Conservation (phyloP, 1,284 basidiomycete species). For the Pseudozyma sp. region DNA sequence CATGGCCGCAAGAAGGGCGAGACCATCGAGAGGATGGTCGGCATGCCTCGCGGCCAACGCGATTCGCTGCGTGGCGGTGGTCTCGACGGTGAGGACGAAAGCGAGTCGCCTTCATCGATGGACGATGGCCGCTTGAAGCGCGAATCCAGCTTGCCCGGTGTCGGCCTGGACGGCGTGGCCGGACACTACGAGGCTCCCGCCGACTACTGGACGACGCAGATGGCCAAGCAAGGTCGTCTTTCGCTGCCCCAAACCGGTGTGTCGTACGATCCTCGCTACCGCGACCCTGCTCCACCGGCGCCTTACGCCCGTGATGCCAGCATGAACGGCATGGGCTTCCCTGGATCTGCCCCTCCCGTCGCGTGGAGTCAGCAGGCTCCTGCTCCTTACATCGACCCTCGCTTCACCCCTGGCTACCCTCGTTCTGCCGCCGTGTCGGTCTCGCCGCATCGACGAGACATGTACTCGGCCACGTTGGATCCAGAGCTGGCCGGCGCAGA, state of each 20-base stretch:
- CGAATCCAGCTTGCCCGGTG: slow-evolving; percentile 40
- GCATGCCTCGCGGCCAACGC: slow-evolving; percentile 50
- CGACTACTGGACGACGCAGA: slow-evolving; percentile 48
- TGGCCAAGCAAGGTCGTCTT: slow-evolving; percentile 41
- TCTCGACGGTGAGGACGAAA: slow-evolving; percentile 38
- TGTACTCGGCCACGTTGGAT: slow-evolving; percentile 34
- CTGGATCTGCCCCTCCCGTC: slow-evolving; percentile 21
- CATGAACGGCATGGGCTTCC: slow-evolving; percentile 15
- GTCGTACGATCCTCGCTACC: slow-evolving; percentile 32
- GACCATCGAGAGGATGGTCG: slow-evolving; percentile 58
- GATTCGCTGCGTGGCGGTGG: slow-evolving; percentile 39
- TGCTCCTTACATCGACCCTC: slow-evolving; percentile 31
- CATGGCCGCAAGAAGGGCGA: slow-evolving; percentile 59
- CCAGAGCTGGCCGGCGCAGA: slow-evolving; percentile 32
- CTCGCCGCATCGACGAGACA: slow-evolving; percentile 26
- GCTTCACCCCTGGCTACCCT: slow-evolving; percentile 33
- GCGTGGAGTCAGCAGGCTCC: slow-evolving; percentile 34
- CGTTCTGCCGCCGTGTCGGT: slow-evolving; percentile 35
- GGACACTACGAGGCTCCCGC: slow-evolving; percentile 31
- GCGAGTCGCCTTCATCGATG: slow-evolving; percentile 37
- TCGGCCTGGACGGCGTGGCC: slow-evolving; percentile 13
- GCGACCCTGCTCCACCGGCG: slow-evolving; percentile 42
- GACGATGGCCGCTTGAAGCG: slow-evolving; percentile 35
- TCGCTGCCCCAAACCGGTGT: slow-evolving; percentile 31
- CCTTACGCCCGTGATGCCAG: slow-evolving; percentile 29